A percentile compares a stretch with the other conserved stretches of the same genome.
Conservation (phyloP, 2,329 filamentous ascomycete species). For the Parafenestella ontariensis region DNA sequence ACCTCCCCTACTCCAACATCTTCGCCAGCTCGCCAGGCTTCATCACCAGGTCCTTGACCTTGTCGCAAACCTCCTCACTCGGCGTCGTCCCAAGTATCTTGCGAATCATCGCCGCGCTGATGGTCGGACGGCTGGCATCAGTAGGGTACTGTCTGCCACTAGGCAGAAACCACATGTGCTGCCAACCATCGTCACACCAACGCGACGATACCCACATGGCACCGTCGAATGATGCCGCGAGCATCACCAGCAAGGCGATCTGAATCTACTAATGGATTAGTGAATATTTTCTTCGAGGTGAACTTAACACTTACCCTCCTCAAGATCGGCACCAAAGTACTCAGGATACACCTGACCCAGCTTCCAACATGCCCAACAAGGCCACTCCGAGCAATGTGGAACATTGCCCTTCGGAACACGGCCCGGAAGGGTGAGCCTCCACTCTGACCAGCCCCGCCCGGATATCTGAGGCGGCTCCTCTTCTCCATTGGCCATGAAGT, state of each 20-base stretch:
- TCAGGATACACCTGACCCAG: background rate
- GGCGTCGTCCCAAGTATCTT: background rate
- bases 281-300: too few species aligned
- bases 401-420: background rate
- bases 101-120: background rate
- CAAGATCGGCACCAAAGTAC: background rate
- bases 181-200: background rate
- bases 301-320: background rate
- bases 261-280: background rate
- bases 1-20: too few species aligned
- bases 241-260: background rate
- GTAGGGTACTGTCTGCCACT: background rate
- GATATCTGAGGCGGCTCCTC: background rate
- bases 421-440: background rate
- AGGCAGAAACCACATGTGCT: background rate
- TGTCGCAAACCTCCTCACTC: background rate
- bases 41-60: background rate
- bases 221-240: background rate
- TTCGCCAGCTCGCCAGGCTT: background rate
- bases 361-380: background rate
- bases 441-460: background rate
- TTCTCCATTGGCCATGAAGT: background rate
- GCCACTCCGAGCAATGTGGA: background rate
- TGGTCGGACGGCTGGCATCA: background rate
- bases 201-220: background rate